Conservation (phyloP, 176 grass and related monocot genomes). For the Alopecurus myosuroides region DNA sequence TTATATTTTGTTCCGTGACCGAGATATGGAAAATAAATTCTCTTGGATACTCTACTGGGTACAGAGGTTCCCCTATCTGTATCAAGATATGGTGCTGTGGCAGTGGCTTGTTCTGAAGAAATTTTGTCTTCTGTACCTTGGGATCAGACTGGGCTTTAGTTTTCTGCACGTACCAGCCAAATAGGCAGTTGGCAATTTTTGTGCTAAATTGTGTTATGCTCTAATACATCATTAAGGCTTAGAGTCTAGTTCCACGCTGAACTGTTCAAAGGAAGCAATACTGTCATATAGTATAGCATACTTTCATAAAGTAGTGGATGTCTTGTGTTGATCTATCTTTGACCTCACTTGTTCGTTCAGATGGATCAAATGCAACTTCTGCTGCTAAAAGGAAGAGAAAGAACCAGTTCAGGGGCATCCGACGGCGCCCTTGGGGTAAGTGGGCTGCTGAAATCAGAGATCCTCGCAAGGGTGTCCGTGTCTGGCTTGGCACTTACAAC, state of each 20-base stretch:
- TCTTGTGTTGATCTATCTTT: conserved; percentile 16
- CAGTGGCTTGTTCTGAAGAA: neutral
- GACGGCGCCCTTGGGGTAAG: conserved; percentile 90
- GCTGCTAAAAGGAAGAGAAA: conserved; percentile 68
- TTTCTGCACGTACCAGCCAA: no score
- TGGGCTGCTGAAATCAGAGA: conserved; percentile 99
- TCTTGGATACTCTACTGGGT: neutral
- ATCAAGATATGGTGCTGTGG: neutral
- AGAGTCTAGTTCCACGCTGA: neutral
- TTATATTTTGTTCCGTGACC: neutral
- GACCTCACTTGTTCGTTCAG: conserved; percentile 20
- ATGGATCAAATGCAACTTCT: conserved; percentile 23
- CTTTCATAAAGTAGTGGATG: neutral
- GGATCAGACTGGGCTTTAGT: neutral
- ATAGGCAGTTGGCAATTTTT: neutral
- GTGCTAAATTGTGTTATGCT: neutral
- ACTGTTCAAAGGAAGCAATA: neutral
- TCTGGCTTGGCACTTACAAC: conserved; percentile 96
- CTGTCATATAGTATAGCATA: neutral
- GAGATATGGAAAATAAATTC: neutral
- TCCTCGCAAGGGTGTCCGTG: conserved; percentile 81
- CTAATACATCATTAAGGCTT: neutral
- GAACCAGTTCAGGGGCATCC: conserved; percentile 89
- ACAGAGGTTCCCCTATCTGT: neutral
- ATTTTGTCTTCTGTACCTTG: neutral